Conservation (phyloP, 768 basidiomycete genomes). For the Trametes coccinea region DNA sequence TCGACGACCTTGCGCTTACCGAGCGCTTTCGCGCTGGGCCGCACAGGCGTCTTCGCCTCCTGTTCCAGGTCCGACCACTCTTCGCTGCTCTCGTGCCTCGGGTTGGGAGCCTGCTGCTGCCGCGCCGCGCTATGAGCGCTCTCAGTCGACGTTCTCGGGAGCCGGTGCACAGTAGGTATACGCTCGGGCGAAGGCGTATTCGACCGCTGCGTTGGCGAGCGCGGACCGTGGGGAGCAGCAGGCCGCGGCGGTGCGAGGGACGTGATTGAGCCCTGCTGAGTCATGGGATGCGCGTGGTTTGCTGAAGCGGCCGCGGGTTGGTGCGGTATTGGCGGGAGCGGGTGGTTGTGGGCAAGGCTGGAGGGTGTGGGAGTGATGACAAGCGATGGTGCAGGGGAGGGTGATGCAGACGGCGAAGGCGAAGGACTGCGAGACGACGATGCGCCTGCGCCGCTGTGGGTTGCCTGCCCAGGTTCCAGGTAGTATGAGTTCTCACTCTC, state of each 20-base stretch:
- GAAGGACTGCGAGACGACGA: conserved; percentile 47
- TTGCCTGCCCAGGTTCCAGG: conserved; percentile 32
- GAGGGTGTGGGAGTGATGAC: conserved; percentile 31
- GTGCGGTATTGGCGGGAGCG: conserved; percentile 39
- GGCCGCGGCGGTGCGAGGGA: conserved; percentile 65
- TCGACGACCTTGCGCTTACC: conserved; percentile 76
- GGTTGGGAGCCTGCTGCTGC: conserved; percentile 15
- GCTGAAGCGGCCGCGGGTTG: conserved; percentile 21
- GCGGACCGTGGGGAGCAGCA: conserved; percentile 71
- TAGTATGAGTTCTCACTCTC: conserved; percentile 35
- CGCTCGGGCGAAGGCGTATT: conserved; percentile 73
- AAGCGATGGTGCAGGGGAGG: conserved; percentile 35
- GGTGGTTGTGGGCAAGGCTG: conserved; percentile 33
- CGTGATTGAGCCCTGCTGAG: conserved; percentile 29
- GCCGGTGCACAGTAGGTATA: conserved; percentile 10
- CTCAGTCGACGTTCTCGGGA: conserved; percentile 9
- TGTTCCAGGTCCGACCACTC: conserved; percentile 19
- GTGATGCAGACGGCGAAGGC: conserved; percentile 45
- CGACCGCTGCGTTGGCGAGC: conserved; percentile 60
- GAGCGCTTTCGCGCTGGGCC: conserved; percentile 84
- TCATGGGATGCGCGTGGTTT: conserved; percentile 24
- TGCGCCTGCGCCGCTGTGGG: conserved; percentile 36
- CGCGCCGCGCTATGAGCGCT: background rate
- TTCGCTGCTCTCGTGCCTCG: conserved; percentile 31
- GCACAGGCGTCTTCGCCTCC: conserved; percentile 39